Conservation (phyloP, 1,284 basidiomycete species). For the Calocybe gambosa region DNA sequence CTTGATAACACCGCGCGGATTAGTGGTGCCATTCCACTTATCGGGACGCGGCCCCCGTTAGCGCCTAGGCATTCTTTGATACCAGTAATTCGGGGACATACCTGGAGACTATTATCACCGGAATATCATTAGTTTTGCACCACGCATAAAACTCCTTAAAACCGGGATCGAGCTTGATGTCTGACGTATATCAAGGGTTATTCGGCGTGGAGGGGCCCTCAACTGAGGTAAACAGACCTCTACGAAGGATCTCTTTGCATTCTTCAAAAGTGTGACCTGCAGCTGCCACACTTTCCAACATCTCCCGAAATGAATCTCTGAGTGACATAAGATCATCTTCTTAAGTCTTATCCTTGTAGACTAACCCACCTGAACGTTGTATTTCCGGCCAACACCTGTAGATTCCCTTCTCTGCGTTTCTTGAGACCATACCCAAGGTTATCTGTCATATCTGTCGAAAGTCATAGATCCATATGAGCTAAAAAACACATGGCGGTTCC, state of each 20-base stretch:
- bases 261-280: constrained; percentile 73
- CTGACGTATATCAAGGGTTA: constrained; percentile 29
- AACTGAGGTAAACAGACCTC: constrained; percentile 29
- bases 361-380: constrained; percentile 61
- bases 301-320: constrained; percentile 75
- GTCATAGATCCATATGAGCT: not conserved
- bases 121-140: constrained; percentile 73
- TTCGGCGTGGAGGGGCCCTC: constrained; percentile 9
- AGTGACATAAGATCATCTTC: not conserved
- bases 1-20: constrained; percentile 84
- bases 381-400: constrained; percentile 61
- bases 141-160: constrained; percentile 83
- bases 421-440: constrained; percentile 69
- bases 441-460: constrained; percentile 63
- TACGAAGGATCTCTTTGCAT: constrained; percentile 61
- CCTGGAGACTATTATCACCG: constrained; percentile 91
- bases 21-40: constrained; percentile 87
- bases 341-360: not conserved
- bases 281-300: constrained; percentile 67
- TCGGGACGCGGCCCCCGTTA: not conserved
- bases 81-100: constrained; percentile 22
- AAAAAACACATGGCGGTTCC: not conserved
- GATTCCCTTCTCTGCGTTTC: constrained; percentile 64
- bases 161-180: constrained; percentile 81
- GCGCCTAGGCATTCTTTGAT: too few relatives aligned